phyloP scores from a whole-genome alignment of 2,329 filamentous ascomycete genomes.

The Phyllosticta capitalensis region DNA sequence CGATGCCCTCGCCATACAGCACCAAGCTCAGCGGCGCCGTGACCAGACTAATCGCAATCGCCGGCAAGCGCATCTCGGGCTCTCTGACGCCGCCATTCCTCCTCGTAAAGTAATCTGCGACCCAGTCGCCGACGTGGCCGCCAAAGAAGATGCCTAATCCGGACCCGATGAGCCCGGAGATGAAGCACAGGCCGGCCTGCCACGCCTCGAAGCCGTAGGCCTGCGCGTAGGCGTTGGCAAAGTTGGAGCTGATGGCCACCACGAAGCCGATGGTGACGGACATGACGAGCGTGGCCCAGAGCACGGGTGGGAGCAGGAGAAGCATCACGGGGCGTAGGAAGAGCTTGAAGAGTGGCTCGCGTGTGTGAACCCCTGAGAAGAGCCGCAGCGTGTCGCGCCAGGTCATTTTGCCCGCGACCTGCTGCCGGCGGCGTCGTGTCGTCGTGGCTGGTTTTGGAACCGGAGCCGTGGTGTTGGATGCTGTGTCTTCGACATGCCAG shows the following conservation, averaged over 20 bases:
- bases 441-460: background rate
- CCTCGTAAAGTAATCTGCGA: conserved; percentile 22
- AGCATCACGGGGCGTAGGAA: conserved; percentile 42
- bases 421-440: background rate
- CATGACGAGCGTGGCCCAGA: conserved; percentile 48
- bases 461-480: background rate
- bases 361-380: conserved; percentile 35
- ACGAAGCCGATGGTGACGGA: conserved; percentile 48
- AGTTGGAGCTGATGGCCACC: conserved; percentile 26
- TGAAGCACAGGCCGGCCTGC: conserved; percentile 42
- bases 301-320: conserved; percentile 42
- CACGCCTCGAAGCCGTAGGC: conserved; percentile 23
- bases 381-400: conserved; percentile 25
- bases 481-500: background rate
- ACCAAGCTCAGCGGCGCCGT: conserved; percentile 20
- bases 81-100: conserved; percentile 23
- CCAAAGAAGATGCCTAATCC: conserved; percentile 42
- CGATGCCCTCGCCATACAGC: conserved; percentile 25
- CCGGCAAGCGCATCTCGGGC: conserved; percentile 27
- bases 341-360: conserved; percentile 40
- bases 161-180: conserved; percentile 40
- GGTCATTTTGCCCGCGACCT: background rate
- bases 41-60: conserved; percentile 21
- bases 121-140: conserved; percentile 30
- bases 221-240: conserved; percentile 18